Base-by-base conservation (phyloP, 2,329 filamentous ascomycete species). In the Ophiostoma sp. region DNA sequence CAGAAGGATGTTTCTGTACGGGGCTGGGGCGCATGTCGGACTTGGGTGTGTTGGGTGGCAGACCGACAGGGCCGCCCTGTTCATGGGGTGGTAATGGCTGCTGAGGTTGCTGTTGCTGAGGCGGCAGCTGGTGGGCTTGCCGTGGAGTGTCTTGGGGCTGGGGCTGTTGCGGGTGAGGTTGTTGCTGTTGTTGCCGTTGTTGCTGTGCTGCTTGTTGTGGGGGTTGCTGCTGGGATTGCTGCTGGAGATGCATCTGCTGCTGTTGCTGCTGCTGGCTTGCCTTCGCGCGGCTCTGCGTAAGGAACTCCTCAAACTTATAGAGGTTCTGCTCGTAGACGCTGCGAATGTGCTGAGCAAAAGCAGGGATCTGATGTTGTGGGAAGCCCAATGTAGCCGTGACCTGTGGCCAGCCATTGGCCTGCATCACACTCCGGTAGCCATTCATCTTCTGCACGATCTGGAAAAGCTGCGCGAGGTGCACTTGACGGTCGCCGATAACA, bases 401-500 rank as follows among this genome's bases (percentile, higher is more conserved):
- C 67, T 88, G 85, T 1, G 84, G 82, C 95, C 95, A 98, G 71
- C 85, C 83, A 73, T 92, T 91, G 33, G 83, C 83, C 33, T 86
- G 84, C 0, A 87, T 89, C 3, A 96, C 87, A 72, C 85, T 87
- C 74, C 90, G 91, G 70, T 90, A 95, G 5, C 93, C 93, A 33
- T 91, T 92, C 74, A 86, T 84, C 75, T 91, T 94, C 74, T 89
- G 86, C 1, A 97, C 91, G 0, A 87, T 83, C 72, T 90, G 87
- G 78, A 96, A 98, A 3, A 98, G 83, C 72, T 89, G 86, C 76
- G 92, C 86, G 15, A 97, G 80, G 75, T 90, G 90, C 52, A 98
- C 83, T 0, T 86, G 86, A 13, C 92, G 88, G 69, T 93, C 91
- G 69, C 87, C 89, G 33, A 96, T 86, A 31, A 87, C 81, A 0